Evolutionary conservation across 495 filamentous ascomycete genomes (phyloP), one percentile per base, ranked within the genome.

Genomic region (Collariella sp.): DNA sequence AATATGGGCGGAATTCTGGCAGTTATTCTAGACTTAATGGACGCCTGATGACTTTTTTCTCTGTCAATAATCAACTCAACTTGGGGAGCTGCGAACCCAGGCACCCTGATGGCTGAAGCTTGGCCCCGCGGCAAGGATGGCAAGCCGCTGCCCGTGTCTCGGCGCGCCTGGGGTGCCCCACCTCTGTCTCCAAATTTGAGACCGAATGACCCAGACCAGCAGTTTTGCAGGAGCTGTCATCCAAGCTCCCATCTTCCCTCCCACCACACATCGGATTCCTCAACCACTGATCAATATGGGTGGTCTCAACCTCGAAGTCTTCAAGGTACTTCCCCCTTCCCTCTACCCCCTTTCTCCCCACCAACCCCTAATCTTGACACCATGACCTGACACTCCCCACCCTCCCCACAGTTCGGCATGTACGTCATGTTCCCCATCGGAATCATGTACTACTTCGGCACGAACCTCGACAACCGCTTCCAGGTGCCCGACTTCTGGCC

Each of bases 361-460:
- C n/a, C n/a, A n/a, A n/a, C n/a, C n/a, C n/a, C n/a, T n/a, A n/a
- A n/a, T n/a, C n/a, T n/a, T n/a, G n/a, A n/a, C n/a, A n/a, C n/a
- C n/a, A n/a, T n/a, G n/a, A n/a, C n/a, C 34, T 34, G 2, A 26
- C 16, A 18, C 7, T 23, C 29, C 10, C 54, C 26, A 49, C 9
- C 41, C 20, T 22, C 24, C 31, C 15, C 23, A 54, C 29, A 96
- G 91, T 96, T 96, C 74, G 89, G 91, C 74, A 86, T 91, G 79
- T 98, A 97, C 75, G 85, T 98, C 72, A 83, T 96, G 78, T 97
- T 98, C 73, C 93, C 93, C 20, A 96, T 98, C 62, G 90, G 87
- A 57, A 88, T 93, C 76, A 98, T 98, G 93, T 98, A 95, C 78
- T 98, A 98, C 74, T 98, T 96, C 76, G 93, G 93, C 67, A 95